Percentiles rank a stretch among this genome's conserved stretches.
phyloP scores from a whole-genome alignment of 345 rosid species.

The Luvunga scandens region DNA sequence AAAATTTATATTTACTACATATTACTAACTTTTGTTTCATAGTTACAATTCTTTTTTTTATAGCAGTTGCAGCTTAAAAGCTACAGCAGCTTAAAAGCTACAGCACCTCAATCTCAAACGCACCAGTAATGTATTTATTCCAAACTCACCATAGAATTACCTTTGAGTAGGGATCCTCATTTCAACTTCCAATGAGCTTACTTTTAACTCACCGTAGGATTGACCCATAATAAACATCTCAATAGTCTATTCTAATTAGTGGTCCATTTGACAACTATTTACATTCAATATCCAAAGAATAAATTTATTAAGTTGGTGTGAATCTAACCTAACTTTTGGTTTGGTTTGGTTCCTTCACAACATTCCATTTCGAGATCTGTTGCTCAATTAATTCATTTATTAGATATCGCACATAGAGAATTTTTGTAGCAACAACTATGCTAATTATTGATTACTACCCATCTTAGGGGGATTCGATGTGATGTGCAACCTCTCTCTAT shows the following conservation, averaged over 20 bases:
- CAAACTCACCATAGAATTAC: no score
- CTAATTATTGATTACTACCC: not conserved
- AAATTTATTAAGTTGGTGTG: not conserved
- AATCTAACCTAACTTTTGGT: not conserved
- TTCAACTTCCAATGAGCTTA: not conserved
- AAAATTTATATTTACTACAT: no score
- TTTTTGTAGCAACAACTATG: not conserved
- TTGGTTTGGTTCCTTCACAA: slow-evolving; percentile 24
- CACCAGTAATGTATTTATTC: no score
- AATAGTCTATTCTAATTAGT: not conserved
- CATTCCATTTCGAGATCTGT: slow-evolving; percentile 20
- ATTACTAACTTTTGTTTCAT: no score
- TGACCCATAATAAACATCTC: not conserved
- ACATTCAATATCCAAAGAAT: slow-evolving; percentile 9
- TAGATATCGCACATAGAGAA: not conserved
- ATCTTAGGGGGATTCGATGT: slow-evolving; percentile 13
- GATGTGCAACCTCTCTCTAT: slow-evolving; percentile 8
- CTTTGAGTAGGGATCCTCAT: no score
- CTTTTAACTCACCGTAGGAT: not conserved
- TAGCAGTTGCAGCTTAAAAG: no score
- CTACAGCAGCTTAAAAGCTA: no score
- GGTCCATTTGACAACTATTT: slow-evolving; percentile 19
- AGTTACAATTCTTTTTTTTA: no score
- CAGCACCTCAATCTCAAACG: no score
- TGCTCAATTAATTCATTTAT: not conserved